These are phyloP conservation scores for Fusarium pseudograminearum DNA, from an alignment of 2,329 filamentous ascomycete species.

Conservation along the genomic window DNA sequence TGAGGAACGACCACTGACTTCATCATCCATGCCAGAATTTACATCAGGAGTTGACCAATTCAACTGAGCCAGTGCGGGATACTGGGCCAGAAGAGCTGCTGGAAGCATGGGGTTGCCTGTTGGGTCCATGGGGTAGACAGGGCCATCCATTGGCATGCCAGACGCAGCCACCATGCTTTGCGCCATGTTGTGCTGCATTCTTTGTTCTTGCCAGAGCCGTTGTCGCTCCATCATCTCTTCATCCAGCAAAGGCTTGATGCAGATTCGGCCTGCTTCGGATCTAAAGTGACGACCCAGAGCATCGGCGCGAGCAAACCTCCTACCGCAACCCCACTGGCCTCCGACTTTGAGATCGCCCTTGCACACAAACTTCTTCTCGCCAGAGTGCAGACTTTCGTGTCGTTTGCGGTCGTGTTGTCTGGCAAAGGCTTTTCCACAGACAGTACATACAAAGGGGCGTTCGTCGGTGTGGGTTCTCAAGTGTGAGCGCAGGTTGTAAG, in stretches of 20 bases:
- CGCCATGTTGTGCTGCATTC: slow-evolving; percentile 72
- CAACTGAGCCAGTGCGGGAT: slow-evolving; percentile 90
- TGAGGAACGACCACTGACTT: slow-evolving; percentile 81
- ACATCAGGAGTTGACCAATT: slow-evolving; percentile 80
- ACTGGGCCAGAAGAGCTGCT: slow-evolving; percentile 88
- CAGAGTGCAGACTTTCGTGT: slow-evolving; percentile 94
- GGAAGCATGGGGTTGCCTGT: slow-evolving; percentile 77
- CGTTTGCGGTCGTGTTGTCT: slow-evolving; percentile 97
- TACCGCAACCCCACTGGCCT: slow-evolving; percentile 90
- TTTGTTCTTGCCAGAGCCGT: slow-evolving; percentile 78
- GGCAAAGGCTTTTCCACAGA: slow-evolving; percentile 97
- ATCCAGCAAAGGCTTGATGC: slow-evolving; percentile 96
- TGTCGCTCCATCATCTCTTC: slow-evolving; percentile 90
- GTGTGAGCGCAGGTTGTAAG: slow-evolving; percentile 96
- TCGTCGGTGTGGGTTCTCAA: slow-evolving; percentile 97
- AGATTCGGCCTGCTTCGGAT: slow-evolving; percentile 93
- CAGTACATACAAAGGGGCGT: slow-evolving; percentile 94
- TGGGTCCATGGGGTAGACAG: slow-evolving; percentile 66
- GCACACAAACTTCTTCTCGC: slow-evolving; percentile 99
- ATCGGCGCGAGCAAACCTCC: slow-evolving; percentile 94
- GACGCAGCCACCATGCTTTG: slow-evolving; percentile 69
- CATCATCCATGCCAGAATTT: slow-evolving; percentile 78
- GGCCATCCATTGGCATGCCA: slow-evolving; percentile 69
- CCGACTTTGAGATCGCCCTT: slow-evolving; percentile 87
- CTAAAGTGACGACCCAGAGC: slow-evolving; percentile 94